These are phyloP conservation scores for Rosa rugosa DNA, from an alignment of 306 rosid genomes.

Conservation along the genomic window DNA sequence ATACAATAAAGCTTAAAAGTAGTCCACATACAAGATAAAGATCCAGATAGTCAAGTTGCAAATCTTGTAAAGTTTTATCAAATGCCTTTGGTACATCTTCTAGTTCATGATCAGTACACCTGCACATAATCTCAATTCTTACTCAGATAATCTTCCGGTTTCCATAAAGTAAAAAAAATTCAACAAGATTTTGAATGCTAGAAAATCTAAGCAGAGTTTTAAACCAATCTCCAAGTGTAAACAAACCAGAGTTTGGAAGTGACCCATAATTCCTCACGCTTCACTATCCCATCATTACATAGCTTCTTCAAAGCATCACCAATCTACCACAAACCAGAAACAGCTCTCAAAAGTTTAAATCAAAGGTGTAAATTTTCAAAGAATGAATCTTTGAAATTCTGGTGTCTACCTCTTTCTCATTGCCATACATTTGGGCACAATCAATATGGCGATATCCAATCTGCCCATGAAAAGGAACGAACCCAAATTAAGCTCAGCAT, in stretches of 20 bases:
- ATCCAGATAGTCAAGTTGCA: constrained; percentile 78
- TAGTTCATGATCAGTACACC: constrained; percentile 67
- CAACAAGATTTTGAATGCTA: neutral
- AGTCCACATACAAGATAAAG: constrained; percentile 54
- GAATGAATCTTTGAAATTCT: neutral
- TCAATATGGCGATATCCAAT: constrained; percentile 65
- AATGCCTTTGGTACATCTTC: constrained; percentile 76
- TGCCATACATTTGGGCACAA: constrained; percentile 52
- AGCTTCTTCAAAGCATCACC: constrained; percentile 58
- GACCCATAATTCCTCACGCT: constrained; percentile 68
- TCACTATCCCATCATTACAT: constrained; percentile 53
- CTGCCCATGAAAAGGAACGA: constrained; percentile 27
- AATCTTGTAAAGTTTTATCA: constrained; percentile 50
- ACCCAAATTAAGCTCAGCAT: neutral
- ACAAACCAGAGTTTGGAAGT: constrained; percentile 77
- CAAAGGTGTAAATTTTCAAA: neutral
- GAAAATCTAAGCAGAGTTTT: neutral
- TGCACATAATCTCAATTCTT: constrained; percentile 19
- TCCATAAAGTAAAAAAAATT: neutral
- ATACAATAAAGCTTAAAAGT: neutral
- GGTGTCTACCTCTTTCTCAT: constrained; percentile 56
- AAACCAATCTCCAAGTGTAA: neutral
- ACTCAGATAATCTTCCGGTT: neutral
- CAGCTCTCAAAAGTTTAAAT: neutral
- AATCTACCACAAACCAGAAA: constrained; percentile 41